phyloP scores from a whole-genome alignment of 2,329 filamentous ascomycete species.

The Lachnellula hyalina region DNA sequence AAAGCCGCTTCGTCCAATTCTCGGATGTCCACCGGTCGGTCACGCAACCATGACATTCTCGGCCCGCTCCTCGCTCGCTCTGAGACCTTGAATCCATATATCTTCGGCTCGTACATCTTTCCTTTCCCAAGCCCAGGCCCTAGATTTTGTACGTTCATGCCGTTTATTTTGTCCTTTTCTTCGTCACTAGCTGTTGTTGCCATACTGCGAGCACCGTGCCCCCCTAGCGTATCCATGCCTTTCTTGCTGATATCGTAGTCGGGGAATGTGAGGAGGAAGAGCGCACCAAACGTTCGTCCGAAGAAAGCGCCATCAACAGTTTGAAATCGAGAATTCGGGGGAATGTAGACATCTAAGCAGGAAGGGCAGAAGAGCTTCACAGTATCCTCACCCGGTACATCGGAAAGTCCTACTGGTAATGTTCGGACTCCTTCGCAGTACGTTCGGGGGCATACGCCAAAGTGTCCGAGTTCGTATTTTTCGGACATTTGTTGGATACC shows the following conservation, averaged over 20 bases:
- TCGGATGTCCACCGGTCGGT: constrained; percentile 71
- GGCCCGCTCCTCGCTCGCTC: constrained; percentile 86
- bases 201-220: constrained; percentile 31
- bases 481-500: constrained; percentile 99
- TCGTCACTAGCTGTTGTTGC: constrained; percentile 35
- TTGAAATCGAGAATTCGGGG: constrained; percentile 94
- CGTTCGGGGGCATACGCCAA: constrained; percentile 90
- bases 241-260: constrained; percentile 83
- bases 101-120: constrained; percentile 88
- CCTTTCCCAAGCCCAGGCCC: constrained; percentile 77
- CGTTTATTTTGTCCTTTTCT: constrained; percentile 62
- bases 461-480: constrained; percentile 96
- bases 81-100: constrained; percentile 94
- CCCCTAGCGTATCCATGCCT: constrained; percentile 52
- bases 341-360: constrained; percentile 94
- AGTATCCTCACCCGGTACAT: constrained; percentile 93
- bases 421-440: constrained; percentile 88
- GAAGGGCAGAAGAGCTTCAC: constrained; percentile 98
- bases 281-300: constrained; percentile 90
- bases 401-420: constrained; percentile 86
- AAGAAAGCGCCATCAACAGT: constrained; percentile 98
- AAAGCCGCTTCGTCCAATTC: constrained; percentile 75
- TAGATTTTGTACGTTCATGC: constrained; percentile 79
- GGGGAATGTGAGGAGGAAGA: constrained; percentile 98
- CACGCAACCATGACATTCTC: constrained; percentile 93